A percentile compares a stretch with the other conserved stretches of the same genome.
phyloP scores from a whole-genome alignment of 2,329 filamentous ascomycete genomes.

The Ophiostoma ulmi region DNA sequence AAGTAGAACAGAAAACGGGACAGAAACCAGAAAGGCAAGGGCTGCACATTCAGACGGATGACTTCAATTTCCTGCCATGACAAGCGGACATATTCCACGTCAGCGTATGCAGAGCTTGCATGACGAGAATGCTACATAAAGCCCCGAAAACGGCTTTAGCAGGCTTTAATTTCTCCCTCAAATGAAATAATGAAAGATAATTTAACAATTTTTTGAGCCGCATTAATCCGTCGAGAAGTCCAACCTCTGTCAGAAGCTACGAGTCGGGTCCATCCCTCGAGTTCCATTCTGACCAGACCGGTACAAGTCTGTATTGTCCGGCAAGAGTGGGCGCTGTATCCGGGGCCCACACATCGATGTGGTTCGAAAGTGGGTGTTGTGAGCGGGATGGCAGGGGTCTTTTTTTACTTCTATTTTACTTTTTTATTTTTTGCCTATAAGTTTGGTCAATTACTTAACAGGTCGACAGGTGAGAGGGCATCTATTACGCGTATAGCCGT shows the following conservation, averaged over 20 bases:
- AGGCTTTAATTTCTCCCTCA: background rate
- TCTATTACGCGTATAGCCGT: background rate
- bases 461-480: background rate
- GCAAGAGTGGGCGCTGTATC: background rate
- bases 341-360: slow-evolving; percentile 8
- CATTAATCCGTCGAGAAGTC: background rate
- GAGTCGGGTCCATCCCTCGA: background rate
- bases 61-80: background rate
- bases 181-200: background rate
- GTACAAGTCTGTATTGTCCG: background rate
- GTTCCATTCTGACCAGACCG: background rate
- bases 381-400: background rate
- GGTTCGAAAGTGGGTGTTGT: background rate
- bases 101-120: background rate
- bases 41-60: background rate
- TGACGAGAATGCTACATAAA: slow-evolving; percentile 3
- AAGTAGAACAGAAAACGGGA: background rate
- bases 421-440: background rate
- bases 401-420: background rate
- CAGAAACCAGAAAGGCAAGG: background rate
- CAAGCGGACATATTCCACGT: background rate
- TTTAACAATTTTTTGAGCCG: background rate
- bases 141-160: background rate
- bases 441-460: no score
- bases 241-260: background rate